Conservation (phyloP, 441 rosid genomes). For the Pelargonium citronellum region DNA sequence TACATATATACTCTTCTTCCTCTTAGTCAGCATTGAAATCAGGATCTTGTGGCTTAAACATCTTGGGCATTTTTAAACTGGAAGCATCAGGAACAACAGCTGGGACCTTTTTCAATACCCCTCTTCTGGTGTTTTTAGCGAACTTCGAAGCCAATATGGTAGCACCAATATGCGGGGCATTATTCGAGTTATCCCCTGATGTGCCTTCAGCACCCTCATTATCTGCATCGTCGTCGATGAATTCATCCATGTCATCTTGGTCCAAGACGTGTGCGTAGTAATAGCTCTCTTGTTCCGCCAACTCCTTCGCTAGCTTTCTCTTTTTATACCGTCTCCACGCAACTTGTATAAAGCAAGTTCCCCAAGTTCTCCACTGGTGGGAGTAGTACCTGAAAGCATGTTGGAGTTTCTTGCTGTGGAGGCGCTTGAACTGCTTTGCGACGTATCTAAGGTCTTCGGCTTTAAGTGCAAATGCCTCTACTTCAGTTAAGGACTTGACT, state of each 20-base stretch:
- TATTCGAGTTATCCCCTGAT: conserved; percentile 51
- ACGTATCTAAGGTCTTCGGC: conserved; percentile 91
- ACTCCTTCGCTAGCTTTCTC: conserved; percentile 44
- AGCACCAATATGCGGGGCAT: conserved; percentile 31
- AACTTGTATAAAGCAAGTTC: conserved; percentile 86
- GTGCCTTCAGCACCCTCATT: conserved; percentile 15
- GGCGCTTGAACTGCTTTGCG: conserved; percentile 80
- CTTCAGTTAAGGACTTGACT: conserved; percentile 67
- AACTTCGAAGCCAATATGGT: conserved; percentile 75
- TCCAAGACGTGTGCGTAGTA: conserved; percentile 23
- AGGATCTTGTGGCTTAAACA: conserved; percentile 62
- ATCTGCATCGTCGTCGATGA: conserved; percentile 24
- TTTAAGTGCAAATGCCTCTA: conserved; percentile 77
- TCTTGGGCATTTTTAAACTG: conserved; percentile 55
- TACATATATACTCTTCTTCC: conserved; percentile 21
- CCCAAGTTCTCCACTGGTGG: conserved; percentile 97
- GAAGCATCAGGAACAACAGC: conserved; percentile 62
- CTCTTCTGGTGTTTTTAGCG: conserved; percentile 82
- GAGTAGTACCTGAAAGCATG: conserved; percentile 82
- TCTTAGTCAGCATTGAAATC: conserved; percentile 48
- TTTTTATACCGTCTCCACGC: conserved; percentile 77
- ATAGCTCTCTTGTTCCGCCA: conserved; percentile 37
- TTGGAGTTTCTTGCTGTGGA: conserved; percentile 89
- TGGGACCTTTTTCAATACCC: conserved; percentile 68
- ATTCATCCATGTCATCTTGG: conserved; percentile 21